Evolutionary conservation across 2,329 filamentous ascomycete species (phyloP).

Genomic region (Talaromyces pinophilus): DNA sequence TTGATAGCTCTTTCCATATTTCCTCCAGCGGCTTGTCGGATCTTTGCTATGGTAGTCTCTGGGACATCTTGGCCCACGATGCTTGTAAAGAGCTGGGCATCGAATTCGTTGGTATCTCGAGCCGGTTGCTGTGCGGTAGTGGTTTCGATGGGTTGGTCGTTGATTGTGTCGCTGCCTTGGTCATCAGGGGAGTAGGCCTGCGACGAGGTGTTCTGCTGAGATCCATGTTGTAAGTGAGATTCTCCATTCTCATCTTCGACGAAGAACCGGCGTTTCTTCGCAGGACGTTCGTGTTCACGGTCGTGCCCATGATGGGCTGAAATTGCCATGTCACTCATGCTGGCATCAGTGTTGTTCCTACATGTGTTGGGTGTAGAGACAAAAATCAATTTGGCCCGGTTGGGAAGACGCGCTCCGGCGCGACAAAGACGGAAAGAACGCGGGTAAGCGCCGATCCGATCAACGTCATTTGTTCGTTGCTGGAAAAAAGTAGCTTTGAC

Average conservation of each 20-base stretch:
- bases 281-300: constrained; percentile 52
- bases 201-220: not conserved
- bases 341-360: not conserved
- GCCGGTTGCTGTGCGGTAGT: not conserved
- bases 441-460: constrained; percentile 24
- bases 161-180: not conserved
- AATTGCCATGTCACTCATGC: constrained; percentile 44
- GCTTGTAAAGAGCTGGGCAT: constrained; percentile 56
- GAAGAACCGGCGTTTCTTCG: constrained; percentile 66
- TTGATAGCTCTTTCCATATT: constrained; percentile 64
- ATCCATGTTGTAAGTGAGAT: constrained; percentile 23
- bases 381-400: constrained; percentile 20
- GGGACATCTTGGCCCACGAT: constrained; percentile 58
- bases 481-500: not conserved
- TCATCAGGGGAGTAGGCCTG: not conserved
- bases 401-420: constrained; percentile 38
- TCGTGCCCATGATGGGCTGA: not conserved
- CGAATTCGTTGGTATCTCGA: constrained; percentile 47
- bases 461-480: constrained; percentile 32
- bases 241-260: constrained; percentile 48
- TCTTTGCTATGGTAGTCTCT: constrained; percentile 45
- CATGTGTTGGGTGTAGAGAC: not conserved
- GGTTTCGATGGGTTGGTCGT: not conserved
- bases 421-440: constrained; percentile 29
- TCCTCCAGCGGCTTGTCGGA: constrained; percentile 53